Evolutionary conservation across 2,329 filamentous ascomycete genomes (phyloP), one percentile per base, ranked within the genome.

Genomic region (Diplodia scrobiculata): DNA sequence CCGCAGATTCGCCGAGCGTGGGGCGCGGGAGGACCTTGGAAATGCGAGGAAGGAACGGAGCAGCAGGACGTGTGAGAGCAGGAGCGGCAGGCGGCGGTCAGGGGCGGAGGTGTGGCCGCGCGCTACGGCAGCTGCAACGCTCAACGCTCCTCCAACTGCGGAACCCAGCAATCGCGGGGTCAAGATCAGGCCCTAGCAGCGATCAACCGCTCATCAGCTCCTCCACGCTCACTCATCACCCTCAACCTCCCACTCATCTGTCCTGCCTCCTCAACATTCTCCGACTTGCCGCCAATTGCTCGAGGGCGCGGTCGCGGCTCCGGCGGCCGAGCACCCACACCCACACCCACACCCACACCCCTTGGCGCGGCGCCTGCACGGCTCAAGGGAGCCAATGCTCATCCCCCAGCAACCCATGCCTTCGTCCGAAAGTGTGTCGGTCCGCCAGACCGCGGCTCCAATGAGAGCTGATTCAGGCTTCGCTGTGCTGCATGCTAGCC

Each of bases 351-450:
- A 25, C 25, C 25, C 25, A 25, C 25, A 1, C 41, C 41, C 38
- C 55, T 48, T 60, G 55, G 55, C 55, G 55, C 36, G 13, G 54
- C 55, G 55, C 55, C 27, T 60, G 55, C 58, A 62, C 58, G 58
- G 58, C 45, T 36, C 58, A 36, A 62, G 27, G 58, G 58, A 62
- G 58, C 58, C 58, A 50, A 62, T 62, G 27, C 45, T 62, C 58
- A 21, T 34, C 14, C 34, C 11, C 19, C 34, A 41, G 34, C 53
- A 58, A 3, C 54, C 54, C 54, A 38, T 50, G 45, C 58, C 58
- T 50, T 51, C 45, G 58, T 10, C 58, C 45, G 29, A 50, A 62
- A 50, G 58, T 50, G 58, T 62, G 21, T 50, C 58, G 58, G 58
- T 36, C 41, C 58, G 41, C 21, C 17, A 50, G 58, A 50, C 25